A percentile compares a stretch with the other conserved stretches of the same genome.
Evolutionary conservation across 75 land plant species (phyloP).

Genomic region (Isoetes taiwanensis): DNA sequence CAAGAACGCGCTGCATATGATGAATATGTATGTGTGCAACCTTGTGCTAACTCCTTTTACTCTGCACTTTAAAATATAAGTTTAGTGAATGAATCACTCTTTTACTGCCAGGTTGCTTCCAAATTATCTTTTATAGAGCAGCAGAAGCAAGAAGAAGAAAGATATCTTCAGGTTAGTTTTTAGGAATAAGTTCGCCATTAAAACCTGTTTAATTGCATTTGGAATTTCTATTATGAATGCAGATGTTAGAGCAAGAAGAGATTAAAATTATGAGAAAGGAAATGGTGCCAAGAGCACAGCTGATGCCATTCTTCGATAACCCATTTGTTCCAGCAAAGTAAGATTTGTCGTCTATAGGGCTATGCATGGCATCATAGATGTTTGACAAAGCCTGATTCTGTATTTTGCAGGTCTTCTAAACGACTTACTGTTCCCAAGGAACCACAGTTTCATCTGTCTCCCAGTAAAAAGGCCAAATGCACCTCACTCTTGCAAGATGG

Average conservation of each 20-base stretch:
- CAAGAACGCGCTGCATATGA: not conserved
- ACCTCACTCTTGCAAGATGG: no score
- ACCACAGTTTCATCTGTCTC: not conserved
- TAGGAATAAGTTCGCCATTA: no score
- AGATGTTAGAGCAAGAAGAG: constrained; percentile 1
- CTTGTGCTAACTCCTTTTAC: not conserved
- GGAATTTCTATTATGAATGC: no score
- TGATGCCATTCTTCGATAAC: not conserved
- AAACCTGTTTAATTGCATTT: not conserved
- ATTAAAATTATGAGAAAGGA: not conserved
- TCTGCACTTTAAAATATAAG: no score
- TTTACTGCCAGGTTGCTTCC: not conserved
- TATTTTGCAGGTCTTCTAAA: not conserved
- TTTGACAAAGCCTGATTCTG: no score
- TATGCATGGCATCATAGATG: no score
- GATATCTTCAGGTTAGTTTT: not conserved
- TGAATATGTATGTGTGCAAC: not conserved
- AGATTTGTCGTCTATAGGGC: not conserved
- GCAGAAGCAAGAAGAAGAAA: not conserved
- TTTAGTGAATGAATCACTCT: no score
- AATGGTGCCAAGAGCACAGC: constrained; percentile 1
- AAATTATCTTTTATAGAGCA: not conserved
- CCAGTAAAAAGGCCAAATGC: no score
- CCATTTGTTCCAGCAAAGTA: not conserved
- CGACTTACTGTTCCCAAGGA: constrained; percentile 6